Evolutionary conservation across 2,329 filamentous ascomycete species (phyloP).

Genomic region (Penicillium olsonii): DNA sequence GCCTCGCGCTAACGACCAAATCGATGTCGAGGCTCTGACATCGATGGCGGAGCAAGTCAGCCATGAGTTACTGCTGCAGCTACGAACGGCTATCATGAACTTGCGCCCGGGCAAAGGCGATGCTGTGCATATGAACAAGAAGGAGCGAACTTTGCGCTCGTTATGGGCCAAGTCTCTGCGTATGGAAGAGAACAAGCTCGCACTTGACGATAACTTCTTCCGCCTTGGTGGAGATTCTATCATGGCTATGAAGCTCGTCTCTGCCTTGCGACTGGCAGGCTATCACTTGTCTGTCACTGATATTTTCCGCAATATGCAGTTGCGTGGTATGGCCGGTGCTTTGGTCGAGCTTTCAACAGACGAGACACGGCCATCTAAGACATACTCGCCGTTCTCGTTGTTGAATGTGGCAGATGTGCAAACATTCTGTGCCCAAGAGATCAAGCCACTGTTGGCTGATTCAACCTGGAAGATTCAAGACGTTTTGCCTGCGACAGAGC

Average conservation of each 20-base stretch:
- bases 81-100: slow-evolving; percentile 6
- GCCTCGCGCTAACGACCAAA: slow-evolving; percentile 1
- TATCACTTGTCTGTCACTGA: slow-evolving; percentile 7
- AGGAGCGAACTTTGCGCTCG: slow-evolving; percentile 5
- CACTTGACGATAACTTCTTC: slow-evolving; percentile 4
- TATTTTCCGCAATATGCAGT: slow-evolving; percentile 13
- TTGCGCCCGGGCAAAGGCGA: not conserved
- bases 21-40: slow-evolving; percentile 5
- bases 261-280: not conserved
- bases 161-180: slow-evolving; percentile 4
- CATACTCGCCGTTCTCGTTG: slow-evolving; percentile 10
- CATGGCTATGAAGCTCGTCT: slow-evolving; percentile 8
- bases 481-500: slow-evolving; percentile 9
- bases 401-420: not conserved
- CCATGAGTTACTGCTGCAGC: slow-evolving; percentile 5
- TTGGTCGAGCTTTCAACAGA: slow-evolving; percentile 2
- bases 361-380: slow-evolving; percentile 1
- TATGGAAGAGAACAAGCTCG: slow-evolving; percentile 2
- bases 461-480: slow-evolving; percentile 6
- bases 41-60: not conserved
- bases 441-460: slow-evolving; percentile 3
- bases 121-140: slow-evolving; percentile 5
- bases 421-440: not conserved
- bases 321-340: slow-evolving; percentile 7
- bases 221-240: slow-evolving; percentile 5